phyloP scores from a whole-genome alignment of 2,329 filamentous ascomycete species.

The Ophiostoma sp. region DNA sequence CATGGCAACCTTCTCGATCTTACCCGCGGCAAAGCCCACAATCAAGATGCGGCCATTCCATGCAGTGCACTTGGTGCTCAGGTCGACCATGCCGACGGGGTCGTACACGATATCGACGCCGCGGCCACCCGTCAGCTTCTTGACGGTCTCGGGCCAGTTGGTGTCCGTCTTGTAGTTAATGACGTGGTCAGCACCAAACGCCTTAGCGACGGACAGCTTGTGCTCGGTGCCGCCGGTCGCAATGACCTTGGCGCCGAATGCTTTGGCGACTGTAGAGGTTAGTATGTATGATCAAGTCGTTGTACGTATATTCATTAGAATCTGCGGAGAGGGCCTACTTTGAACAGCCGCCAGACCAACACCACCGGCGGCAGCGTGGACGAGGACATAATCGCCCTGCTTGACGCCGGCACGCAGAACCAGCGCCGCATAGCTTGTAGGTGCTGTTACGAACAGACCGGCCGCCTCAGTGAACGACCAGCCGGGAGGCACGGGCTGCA shows the following conservation, averaged over 20 bases:
- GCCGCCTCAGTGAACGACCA: slow-evolving; percentile 86
- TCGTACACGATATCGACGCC: slow-evolving; percentile 95
- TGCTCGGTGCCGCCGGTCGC: slow-evolving; percentile 80
- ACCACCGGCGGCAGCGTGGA: slow-evolving; percentile 90
- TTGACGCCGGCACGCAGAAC: slow-evolving; percentile 76
- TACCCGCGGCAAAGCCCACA: slow-evolving; percentile 83
- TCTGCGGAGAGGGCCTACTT: slow-evolving; percentile 41
- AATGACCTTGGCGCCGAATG: slow-evolving; percentile 86
- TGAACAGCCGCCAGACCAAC: slow-evolving; percentile 91
- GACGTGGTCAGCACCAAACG: slow-evolving; percentile 81
- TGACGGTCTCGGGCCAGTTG: slow-evolving; percentile 67
- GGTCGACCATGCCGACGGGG: slow-evolving; percentile 85
- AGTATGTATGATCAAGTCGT: neutral
- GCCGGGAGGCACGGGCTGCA: slow-evolving; percentile 73
- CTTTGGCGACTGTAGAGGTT: slow-evolving; percentile 68
- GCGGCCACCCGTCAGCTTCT: slow-evolving; percentile 67
- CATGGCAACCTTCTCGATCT: slow-evolving; percentile 87
- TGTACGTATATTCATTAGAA: neutral
- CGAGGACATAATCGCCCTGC: slow-evolving; percentile 79
- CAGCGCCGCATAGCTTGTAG: slow-evolving; percentile 82
- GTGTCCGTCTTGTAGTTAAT: slow-evolving; percentile 72
- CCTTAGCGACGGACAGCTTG: slow-evolving; percentile 76
- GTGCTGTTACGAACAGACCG: slow-evolving; percentile 87
- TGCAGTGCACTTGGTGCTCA: slow-evolving; percentile 84
- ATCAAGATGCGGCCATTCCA: slow-evolving; percentile 91